phyloP scores from a whole-genome alignment of 2,329 filamentous ascomycete species.

The Gliomastix tumulicola region DNA sequence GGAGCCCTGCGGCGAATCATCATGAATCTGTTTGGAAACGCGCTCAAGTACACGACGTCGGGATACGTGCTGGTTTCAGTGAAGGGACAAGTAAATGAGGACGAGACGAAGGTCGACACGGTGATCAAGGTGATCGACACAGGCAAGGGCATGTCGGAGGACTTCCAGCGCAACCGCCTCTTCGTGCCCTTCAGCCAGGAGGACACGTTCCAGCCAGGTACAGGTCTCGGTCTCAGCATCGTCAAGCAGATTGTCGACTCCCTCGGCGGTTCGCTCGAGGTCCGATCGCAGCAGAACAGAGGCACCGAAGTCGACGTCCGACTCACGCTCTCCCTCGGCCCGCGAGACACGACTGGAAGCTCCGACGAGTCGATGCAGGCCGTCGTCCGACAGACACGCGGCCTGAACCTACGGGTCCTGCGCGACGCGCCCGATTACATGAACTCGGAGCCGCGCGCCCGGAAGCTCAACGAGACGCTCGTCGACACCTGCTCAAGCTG shows the following conservation, averaged over 20 bases:
- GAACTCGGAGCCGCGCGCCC: slow-evolving; percentile 7
- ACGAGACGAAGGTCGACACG: slow-evolving; percentile 13
- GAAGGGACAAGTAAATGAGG: slow-evolving; percentile 11
- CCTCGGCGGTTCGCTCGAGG: slow-evolving; percentile 50
- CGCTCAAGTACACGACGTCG: slow-evolving; percentile 52
- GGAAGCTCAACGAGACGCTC: slow-evolving; percentile 18
- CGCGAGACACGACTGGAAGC: slow-evolving; percentile 1
- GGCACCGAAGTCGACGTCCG: slow-evolving; percentile 49
- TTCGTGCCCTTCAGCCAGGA: slow-evolving; percentile 60
- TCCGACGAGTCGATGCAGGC: slow-evolving; percentile 9
- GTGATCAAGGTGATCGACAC: slow-evolving; percentile 50
- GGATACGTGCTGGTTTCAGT: slow-evolving; percentile 40
- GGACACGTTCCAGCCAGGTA: slow-evolving; percentile 51
- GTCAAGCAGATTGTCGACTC: slow-evolving; percentile 54
- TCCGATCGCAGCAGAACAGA: slow-evolving; percentile 42
- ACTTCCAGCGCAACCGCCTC: slow-evolving; percentile 51
- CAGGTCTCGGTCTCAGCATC: slow-evolving; percentile 56
- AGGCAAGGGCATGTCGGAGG: slow-evolving; percentile 56
- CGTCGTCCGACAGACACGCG: slow-evolving; percentile 7
- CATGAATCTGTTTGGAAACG: slow-evolving; percentile 57
- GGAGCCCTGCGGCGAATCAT: slow-evolving; percentile 45
- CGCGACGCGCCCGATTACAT: no score
- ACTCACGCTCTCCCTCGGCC: slow-evolving; percentile 25
- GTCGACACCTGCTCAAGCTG: slow-evolving; percentile 20
- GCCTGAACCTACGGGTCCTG: no score